Evolutionary conservation across 2,329 filamentous ascomycete genomes (phyloP), one percentile per base, ranked within the genome.

Genomic region (Botrytis elliptica): DNA sequence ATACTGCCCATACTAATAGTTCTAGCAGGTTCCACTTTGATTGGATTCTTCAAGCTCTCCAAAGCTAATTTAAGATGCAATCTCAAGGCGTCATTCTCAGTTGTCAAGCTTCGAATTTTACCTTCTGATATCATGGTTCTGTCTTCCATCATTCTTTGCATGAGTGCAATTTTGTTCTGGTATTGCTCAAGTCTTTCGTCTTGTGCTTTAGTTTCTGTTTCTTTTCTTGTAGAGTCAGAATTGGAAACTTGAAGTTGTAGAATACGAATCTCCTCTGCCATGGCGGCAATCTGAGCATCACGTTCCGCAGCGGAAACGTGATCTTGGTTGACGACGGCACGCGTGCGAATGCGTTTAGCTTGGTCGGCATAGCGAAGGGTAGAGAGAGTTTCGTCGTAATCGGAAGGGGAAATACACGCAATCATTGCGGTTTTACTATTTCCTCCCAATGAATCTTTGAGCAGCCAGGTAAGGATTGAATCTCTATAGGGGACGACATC

Each of bases 371-470:
- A 99, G 55, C 96, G 93, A 20, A 99, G 89, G 1, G 96, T 99
- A 3, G 94, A 97, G 1, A 99, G 88, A 0, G 96, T 99, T 82
- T 99, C 96, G 73, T 99, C 96, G 81, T 99, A 98, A 84, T 99
- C 96, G 0, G 93, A 91, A 0, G 96, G 96, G 8, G 94, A 92
- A 78, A 99, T 97, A 82, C 96, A 98, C 14, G 96, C 96, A 79
- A 99, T 98, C 96, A 99, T 99, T 75, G 96, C 96, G 16, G 96
- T 99, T 84, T 98, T 99, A 80, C 92, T 95, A 86, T 99, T 99
- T 72, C 96, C 96, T 20, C 96, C 96, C 0, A 99, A 86, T 1
- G 93, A 97, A 83, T 99, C 96, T 82, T 98, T 98, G 76, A 99
- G 87, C 6, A 99, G 88, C 95, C 95, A 91, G 0, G 89, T 91